A percentile compares a stretch with the other conserved stretches of the same genome.
phyloP scores from a whole-genome alignment of 2,329 filamentous ascomycete species.

The Teratosphaeriaceae sp. region DNA sequence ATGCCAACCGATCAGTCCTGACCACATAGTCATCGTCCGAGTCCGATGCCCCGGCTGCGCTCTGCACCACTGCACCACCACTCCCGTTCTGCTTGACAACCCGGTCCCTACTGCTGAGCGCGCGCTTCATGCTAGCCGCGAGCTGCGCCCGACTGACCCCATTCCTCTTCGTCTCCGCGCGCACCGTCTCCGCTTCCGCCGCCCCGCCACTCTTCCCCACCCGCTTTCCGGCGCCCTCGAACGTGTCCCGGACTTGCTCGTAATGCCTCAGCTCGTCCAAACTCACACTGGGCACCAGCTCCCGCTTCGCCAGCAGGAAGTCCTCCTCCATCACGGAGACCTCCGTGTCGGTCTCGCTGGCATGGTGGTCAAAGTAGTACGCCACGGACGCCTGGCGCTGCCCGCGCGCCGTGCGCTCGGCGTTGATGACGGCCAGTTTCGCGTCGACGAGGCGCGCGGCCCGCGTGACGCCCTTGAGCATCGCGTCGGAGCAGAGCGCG shows the following conservation, averaged over 20 bases:
- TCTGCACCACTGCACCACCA: background rate
- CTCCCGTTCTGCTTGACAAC: background rate
- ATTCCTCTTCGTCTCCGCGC: background rate
- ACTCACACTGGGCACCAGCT: conserved; percentile 90
- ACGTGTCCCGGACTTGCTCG: conserved; percentile 71
- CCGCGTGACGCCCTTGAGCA: conserved; percentile 96
- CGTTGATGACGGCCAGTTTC: conserved; percentile 68
- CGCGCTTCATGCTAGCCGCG: conserved; percentile 5
- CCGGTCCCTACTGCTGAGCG: conserved; percentile 1
- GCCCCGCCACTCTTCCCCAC: too few species aligned
- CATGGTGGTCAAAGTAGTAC: conserved; percentile 92
- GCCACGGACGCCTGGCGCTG: conserved; percentile 62
- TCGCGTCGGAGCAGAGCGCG: conserved; percentile 92
- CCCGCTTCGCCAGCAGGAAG: conserved; percentile 71
- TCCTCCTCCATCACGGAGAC: conserved; percentile 88
- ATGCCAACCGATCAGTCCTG: conserved; percentile 30
- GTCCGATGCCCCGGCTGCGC: conserved; percentile 15
- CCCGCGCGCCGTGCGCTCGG: conserved; percentile 24
- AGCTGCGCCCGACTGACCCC: conserved; percentile 1
- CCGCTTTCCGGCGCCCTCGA: conserved; percentile 59
- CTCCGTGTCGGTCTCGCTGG: conserved; percentile 71
- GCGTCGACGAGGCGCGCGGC: conserved; percentile 77
- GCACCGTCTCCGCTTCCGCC: conserved; percentile 18
- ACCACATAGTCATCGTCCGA: conserved; percentile 40
- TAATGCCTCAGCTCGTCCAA: conserved; percentile 90